phyloP scores from a whole-genome alignment of 345 rosid species.

The Euphorbia peplus region DNA sequence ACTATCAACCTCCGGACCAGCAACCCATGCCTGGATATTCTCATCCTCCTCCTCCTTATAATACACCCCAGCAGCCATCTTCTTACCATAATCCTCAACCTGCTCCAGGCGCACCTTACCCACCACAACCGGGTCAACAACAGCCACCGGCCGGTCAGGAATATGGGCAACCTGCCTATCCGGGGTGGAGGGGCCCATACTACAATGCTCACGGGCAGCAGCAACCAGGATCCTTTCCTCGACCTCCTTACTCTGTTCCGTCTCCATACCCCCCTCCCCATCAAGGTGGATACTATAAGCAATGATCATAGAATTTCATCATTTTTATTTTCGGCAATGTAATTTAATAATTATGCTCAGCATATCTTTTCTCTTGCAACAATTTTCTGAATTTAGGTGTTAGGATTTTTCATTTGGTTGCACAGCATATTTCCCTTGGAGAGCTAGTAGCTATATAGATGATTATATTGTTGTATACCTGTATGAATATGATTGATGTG shows the following conservation, averaged over 20 bases:
- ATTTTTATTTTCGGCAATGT: background rate
- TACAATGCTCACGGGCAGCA: slow-evolving; percentile 70
- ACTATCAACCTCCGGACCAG: slow-evolving; percentile 74
- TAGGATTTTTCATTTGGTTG: slow-evolving; percentile 9
- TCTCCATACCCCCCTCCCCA: slow-evolving; percentile 67
- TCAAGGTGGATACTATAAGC: slow-evolving; percentile 83
- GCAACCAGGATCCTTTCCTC: slow-evolving; percentile 62
- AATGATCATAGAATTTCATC: slow-evolving; percentile 27
- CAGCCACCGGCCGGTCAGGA: slow-evolving; percentile 62
- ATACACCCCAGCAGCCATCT: slow-evolving; percentile 46
- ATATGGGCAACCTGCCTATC: slow-evolving; percentile 78
- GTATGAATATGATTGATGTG: background rate
- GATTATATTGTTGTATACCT: background rate
- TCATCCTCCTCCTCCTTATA: slow-evolving; percentile 51
- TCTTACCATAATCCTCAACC: slow-evolving; percentile 55
- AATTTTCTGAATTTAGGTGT: slow-evolving; percentile 4
- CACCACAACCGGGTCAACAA: slow-evolving; percentile 53
- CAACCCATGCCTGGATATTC: slow-evolving; percentile 51
- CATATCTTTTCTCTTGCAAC: background rate
- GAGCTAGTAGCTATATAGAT: background rate
- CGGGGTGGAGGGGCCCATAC: slow-evolving; percentile 91
- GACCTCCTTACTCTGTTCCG: slow-evolving; percentile 78
- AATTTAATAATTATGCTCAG: background rate
- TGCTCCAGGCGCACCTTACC: slow-evolving; percentile 45
- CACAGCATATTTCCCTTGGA: background rate